These are phyloP conservation scores for Alternaria sp. DNA, from an alignment of 2,329 filamentous ascomycete genomes.

Conservation along the genomic window DNA sequence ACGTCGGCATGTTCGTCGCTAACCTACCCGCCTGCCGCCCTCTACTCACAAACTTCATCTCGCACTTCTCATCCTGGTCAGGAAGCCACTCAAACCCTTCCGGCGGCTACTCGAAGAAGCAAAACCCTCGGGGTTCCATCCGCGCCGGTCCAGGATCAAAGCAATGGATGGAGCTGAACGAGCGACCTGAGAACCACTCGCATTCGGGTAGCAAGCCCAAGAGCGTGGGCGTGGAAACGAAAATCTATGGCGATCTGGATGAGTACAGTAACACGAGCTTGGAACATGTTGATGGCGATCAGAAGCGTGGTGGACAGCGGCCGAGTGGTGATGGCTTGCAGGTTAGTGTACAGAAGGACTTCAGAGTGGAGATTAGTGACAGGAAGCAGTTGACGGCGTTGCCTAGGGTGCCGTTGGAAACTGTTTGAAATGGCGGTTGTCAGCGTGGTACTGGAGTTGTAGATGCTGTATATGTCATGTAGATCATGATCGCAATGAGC, in stretches of 20 bases:
- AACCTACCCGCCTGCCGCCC: slow-evolving; percentile 12
- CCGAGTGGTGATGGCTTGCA: not conserved
- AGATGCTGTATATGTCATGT: not conserved
- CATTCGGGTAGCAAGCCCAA: not conserved
- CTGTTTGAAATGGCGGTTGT: not conserved
- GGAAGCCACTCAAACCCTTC: not conserved
- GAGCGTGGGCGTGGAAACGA: not conserved
- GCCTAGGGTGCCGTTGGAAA: not conserved
- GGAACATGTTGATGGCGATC: not conserved
- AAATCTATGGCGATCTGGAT: slow-evolving; percentile 8
- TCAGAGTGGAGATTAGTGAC: slow-evolving; percentile 1
- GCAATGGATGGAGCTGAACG: slow-evolving; percentile 8
- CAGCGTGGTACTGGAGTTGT: not conserved
- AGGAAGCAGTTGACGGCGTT: not conserved
- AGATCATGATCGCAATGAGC: not conserved
- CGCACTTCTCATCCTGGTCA: slow-evolving; percentile 6
- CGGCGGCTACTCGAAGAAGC: not conserved
- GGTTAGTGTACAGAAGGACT: slow-evolving; percentile 6
- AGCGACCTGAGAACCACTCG: not conserved
- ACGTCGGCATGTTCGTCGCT: slow-evolving; percentile 14
- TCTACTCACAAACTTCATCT: slow-evolving; percentile 5
- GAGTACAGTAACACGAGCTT: not conserved
- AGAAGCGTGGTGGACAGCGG: not conserved
- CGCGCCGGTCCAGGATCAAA: not conserved
- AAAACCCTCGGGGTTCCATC: not conserved